Percentiles rank a stretch among this genome's conserved stretches.
These are phyloP conservation scores for Geotrichum armillariae DNA, from an alignment of 1,139 yeast species.

Conservation along the genomic window DNA sequence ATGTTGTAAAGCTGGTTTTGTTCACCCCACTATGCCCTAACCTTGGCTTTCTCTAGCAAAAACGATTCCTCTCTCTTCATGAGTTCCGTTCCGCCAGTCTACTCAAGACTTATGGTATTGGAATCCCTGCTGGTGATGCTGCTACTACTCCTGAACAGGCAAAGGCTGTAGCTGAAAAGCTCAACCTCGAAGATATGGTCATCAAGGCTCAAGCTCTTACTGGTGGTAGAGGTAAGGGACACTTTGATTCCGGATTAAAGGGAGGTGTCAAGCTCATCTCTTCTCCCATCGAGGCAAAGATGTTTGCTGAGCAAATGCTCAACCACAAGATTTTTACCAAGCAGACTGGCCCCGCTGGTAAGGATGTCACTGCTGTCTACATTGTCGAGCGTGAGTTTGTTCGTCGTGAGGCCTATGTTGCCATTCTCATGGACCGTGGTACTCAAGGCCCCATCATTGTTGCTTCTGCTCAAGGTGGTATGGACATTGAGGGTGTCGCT, in stretches of 20 bases:
- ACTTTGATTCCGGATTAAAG: conserved; percentile 90
- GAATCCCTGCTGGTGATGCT: conserved; percentile 89
- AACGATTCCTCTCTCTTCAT: conserved; percentile 80
- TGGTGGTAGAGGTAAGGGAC: conserved; percentile 99
- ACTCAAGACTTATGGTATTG: conserved; percentile 76
- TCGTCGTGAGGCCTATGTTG: conserved; percentile 90
- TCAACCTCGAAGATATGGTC: conserved; percentile 76
- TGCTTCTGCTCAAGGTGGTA: conserved; percentile 98
- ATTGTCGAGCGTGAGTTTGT: conserved; percentile 94
- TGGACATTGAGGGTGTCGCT: conserved; percentile 99
- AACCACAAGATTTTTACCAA: conserved; percentile 92
- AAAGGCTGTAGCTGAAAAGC: conserved; percentile 67
- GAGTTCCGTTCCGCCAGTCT: conserved; percentile 95
- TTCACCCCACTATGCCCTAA: conserved; percentile 15
- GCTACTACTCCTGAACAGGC: conserved; percentile 92
- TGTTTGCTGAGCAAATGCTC: conserved; percentile 86
- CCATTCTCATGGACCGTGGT: conserved; percentile 92
- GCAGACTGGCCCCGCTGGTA: conserved; percentile 98
- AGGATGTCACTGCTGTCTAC: conserved; percentile 95
- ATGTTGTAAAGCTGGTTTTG: conserved; percentile 4
- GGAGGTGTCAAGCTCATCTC: conserved; percentile 94
- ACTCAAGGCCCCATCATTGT: conserved; percentile 90
- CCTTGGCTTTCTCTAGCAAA: conserved; percentile 25
- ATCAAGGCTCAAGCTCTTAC: conserved; percentile 98
- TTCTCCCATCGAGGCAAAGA: conserved; percentile 83